These are phyloP conservation scores for Plasmodium vinckei DNA, from an alignment of 169 alveolate species.

Conservation along the genomic window DNA sequence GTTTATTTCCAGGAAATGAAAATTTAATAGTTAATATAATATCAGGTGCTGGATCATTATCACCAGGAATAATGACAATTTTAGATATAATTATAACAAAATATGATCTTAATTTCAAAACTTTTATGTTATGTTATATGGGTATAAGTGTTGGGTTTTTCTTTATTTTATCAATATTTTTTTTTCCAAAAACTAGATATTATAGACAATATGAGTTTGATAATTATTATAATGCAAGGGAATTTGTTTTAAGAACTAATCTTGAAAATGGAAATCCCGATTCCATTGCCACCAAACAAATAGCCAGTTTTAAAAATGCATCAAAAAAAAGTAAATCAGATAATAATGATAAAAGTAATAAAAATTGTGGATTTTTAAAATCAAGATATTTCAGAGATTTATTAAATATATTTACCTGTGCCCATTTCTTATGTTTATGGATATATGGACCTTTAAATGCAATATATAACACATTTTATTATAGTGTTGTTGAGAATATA, in stretches of 20 bases:
- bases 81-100: slow-evolving; percentile 56
- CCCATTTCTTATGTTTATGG: slow-evolving; percentile 73
- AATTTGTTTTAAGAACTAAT: not conserved
- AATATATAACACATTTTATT: slow-evolving; percentile 60
- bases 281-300: not conserved
- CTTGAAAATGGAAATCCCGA: not conserved
- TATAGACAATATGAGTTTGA: slow-evolving; percentile 79
- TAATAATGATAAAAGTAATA: slow-evolving; percentile 3
- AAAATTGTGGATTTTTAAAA: slow-evolving; percentile 11
- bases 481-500: slow-evolving; percentile 63
- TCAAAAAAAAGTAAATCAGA: slow-evolving; percentile 4
- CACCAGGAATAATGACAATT: slow-evolving; percentile 75
- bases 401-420: slow-evolving; percentile 40
- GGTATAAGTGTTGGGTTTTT: slow-evolving; percentile 33
- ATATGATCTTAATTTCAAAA: slow-evolving; percentile 19
- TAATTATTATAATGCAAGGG: slow-evolving; percentile 43
- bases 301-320: not conserved
- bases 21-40: slow-evolving; percentile 76
- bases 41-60: slow-evolving; percentile 77
- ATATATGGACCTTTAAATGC: slow-evolving; percentile 75
- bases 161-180: slow-evolving; percentile 41
- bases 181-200: slow-evolving; percentile 75
- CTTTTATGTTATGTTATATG: slow-evolving; percentile 74
- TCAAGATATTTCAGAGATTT: slow-evolving; percentile 19
- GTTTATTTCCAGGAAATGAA: slow-evolving; percentile 79